phyloP scores from a whole-genome alignment of 441 rosid genomes.

The Oxalis stricta region DNA sequence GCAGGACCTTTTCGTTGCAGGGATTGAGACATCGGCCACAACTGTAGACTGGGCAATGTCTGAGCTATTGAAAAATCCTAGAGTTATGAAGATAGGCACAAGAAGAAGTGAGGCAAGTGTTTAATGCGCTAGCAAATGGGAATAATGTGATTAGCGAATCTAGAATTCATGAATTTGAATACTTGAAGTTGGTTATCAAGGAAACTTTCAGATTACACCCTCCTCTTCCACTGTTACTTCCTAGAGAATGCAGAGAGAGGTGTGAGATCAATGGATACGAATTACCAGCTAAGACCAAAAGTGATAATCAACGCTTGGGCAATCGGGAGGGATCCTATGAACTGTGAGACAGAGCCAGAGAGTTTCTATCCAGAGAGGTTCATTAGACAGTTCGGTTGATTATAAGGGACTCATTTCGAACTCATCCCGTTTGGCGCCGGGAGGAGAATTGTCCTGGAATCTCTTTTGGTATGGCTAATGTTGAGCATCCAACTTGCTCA shows the following conservation, averaged over 20 bases:
- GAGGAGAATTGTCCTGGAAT: slow-evolving; percentile 29
- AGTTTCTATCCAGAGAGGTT: slow-evolving; percentile 20
- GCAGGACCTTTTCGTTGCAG: not conserved
- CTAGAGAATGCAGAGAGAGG: slow-evolving; percentile 11
- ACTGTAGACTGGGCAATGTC: not conserved
- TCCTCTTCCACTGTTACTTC: slow-evolving; percentile 13
- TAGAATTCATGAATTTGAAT: slow-evolving; percentile 8
- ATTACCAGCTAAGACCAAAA: slow-evolving; percentile 12
- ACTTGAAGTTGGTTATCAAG: slow-evolving; percentile 13
- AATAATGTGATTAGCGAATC: slow-evolving; percentile 7
- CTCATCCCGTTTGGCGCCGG: slow-evolving; percentile 26
- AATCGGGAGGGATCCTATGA: slow-evolving; percentile 13
- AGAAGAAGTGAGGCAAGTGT: slow-evolving; percentile 13
- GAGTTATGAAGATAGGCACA: slow-evolving; percentile 13
- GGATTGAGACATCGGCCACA: not conserved
- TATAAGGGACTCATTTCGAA: slow-evolving; percentile 13
- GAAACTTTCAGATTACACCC: slow-evolving; percentile 22
- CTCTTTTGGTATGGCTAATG: not conserved
- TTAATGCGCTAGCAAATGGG: slow-evolving; percentile 2
- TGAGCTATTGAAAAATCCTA: slow-evolving; percentile 1
- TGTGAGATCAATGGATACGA: slow-evolving; percentile 14
- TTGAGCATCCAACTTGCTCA: slow-evolving; percentile 13
- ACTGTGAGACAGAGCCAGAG: slow-evolving; percentile 21
- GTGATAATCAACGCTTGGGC: slow-evolving; percentile 21
- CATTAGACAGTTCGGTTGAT: slow-evolving; percentile 5